Conservation (phyloP, 1,284 basidiomycete genomes). For the Microbotryum lychnidis-dioicae region DNA sequence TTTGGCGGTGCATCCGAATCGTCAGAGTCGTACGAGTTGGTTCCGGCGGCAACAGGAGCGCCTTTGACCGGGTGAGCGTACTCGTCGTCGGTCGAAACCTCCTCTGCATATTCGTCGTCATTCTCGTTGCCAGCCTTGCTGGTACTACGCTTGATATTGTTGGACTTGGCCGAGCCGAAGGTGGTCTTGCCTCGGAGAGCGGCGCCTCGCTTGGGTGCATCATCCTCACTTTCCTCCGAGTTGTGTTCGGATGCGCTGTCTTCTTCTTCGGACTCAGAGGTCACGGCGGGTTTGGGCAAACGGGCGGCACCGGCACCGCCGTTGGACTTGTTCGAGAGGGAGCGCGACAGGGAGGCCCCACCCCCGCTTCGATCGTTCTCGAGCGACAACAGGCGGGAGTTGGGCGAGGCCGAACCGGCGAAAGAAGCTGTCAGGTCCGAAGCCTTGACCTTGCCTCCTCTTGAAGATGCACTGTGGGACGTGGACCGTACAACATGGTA, state of each 20-base stretch:
- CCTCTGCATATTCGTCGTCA: neutral
- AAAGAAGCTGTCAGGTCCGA: slow-evolving; percentile 7
- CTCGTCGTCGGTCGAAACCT: neutral
- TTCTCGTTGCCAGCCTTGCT: neutral
- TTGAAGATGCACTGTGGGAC: slow-evolving; percentile 1
- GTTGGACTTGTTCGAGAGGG: neutral
- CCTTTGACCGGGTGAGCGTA: slow-evolving; percentile 4
- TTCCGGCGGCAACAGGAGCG: neutral
- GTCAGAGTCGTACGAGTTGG: neutral
- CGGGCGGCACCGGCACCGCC: neutral
- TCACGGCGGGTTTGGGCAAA: neutral
- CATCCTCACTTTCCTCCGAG: neutral
- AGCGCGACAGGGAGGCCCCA: neutral
- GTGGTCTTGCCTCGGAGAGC: neutral
- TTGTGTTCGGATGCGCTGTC: neutral
- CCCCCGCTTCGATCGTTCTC: slow-evolving; percentile 1
- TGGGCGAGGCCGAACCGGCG: slow-evolving; percentile 9
- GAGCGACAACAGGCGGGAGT: slow-evolving; percentile 20
- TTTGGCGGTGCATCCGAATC: neutral
- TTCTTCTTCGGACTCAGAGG: neutral
- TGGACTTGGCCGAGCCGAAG: too few species aligned
- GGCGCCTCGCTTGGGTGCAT: neutral
- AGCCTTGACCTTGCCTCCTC: slow-evolving; percentile 11
- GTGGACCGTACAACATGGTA: neutral
- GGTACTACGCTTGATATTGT: neutral